A percentile compares a stretch with the other conserved stretches of the same genome.
phyloP scores from a whole-genome alignment of 1,284 basidiomycete species.

The Trametes sp. region DNA sequence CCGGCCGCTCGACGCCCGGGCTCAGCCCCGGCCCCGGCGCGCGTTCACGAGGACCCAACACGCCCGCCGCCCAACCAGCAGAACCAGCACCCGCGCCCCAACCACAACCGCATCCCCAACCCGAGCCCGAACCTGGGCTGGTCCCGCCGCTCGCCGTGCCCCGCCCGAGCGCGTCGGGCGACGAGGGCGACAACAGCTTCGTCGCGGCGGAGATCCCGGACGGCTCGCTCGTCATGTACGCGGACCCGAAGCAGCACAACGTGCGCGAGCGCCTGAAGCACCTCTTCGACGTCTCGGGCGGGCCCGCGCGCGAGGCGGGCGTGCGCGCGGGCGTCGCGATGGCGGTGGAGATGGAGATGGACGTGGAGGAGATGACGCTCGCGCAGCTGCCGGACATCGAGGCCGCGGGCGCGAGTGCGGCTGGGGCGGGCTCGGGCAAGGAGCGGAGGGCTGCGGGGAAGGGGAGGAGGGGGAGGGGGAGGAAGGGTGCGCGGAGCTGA shows the following conservation, averaged over 20 bases:
- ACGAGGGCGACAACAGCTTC: conserved; percentile 43
- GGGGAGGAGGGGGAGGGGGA: conserved; percentile 14
- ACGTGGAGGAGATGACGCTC: conserved; percentile 30
- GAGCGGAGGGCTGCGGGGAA: conserved; percentile 6
- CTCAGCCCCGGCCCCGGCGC: conserved; percentile 4
- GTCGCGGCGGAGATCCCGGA: conserved; percentile 40
- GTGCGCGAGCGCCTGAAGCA: conserved; percentile 60
- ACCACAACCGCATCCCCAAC: conserved; percentile 1
- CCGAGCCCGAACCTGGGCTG: not conserved
- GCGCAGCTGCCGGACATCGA: conserved; percentile 23
- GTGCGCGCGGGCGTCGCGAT: conserved; percentile 22
- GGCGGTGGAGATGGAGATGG: conserved; percentile 26
- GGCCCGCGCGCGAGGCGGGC: conserved; percentile 26
- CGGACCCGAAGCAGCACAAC: conserved; percentile 67
- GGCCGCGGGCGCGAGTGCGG: not conserved
- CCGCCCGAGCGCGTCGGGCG: conserved; percentile 9
- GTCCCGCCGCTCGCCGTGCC: conserved; percentile 6
- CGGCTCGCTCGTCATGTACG: conserved; percentile 66
- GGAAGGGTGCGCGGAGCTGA: conserved; percentile 10
- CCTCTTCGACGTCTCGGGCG: conserved; percentile 38
- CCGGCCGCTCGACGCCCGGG: conserved; percentile 8
- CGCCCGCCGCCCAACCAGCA: not conserved
- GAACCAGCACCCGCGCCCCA: not conserved
- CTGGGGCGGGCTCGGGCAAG: no score
- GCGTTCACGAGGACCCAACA: not conserved